These are phyloP conservation scores for Ascoidea rubescens DNA, from an alignment of 805 yeast species.

Conservation along the genomic window DNA sequence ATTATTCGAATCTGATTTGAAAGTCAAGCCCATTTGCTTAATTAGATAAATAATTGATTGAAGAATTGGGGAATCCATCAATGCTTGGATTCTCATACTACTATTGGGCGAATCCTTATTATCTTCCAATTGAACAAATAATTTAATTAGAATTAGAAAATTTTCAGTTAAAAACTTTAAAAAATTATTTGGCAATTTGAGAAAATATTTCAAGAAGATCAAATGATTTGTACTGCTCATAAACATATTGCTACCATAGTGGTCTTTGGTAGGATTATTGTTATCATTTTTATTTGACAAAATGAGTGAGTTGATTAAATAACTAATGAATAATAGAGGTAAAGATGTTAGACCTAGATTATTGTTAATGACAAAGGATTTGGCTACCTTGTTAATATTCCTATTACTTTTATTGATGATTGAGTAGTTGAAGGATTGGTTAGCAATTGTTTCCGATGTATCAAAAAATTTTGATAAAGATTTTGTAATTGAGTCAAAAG, in stretches of 20 bases:
- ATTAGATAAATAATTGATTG: conserved; percentile 13
- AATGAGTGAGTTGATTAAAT: conserved; percentile 7
- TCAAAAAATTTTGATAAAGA: background rate
- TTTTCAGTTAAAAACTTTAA: conserved; percentile 29
- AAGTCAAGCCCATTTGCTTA: conserved; percentile 8
- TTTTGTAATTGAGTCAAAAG: conserved; percentile 5
- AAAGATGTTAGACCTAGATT: conserved; percentile 36
- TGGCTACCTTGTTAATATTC: background rate
- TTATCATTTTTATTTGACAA: conserved; percentile 16
- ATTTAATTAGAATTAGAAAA: conserved; percentile 29
- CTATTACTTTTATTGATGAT: background rate
- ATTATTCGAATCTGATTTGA: conserved; percentile 4
- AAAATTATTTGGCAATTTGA: conserved; percentile 21
- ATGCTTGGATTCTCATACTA: background rate
- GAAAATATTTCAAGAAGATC: conserved; percentile 14
- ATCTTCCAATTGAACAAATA: conserved; percentile 15
- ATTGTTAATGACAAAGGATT: conserved; percentile 24
- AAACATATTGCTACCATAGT: conserved; percentile 6
- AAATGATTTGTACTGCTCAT: conserved; percentile 8
- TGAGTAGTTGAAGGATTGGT: background rate
- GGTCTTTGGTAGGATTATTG: conserved; percentile 15
- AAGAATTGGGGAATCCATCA: conserved; percentile 10
- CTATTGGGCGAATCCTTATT: background rate
- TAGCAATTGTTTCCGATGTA: background rate
- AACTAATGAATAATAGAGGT: conserved; percentile 29